These are phyloP conservation scores for Backusella sp. DNA, from an alignment of 192 early-diverging fungal species.

Conservation along the genomic window DNA sequence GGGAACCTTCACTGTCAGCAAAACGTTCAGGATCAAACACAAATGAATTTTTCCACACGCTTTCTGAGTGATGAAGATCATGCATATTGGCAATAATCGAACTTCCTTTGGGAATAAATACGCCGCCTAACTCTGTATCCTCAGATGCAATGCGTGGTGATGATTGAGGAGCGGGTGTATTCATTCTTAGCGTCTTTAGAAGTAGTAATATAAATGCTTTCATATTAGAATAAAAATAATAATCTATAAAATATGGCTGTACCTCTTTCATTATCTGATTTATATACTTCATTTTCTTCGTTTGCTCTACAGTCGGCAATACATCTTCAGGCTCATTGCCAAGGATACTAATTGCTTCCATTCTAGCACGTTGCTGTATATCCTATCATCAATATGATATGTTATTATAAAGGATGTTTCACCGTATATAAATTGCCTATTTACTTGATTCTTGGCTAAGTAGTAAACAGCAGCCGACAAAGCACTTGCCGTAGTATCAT, in stretches of 20 bases:
- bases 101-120: slow-evolving; percentile 29
- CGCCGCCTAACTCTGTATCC: slow-evolving; percentile 18
- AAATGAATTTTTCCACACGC: slow-evolving; percentile 40
- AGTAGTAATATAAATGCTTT: no score
- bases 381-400: slow-evolving; percentile 42
- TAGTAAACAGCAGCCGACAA: slow-evolving; percentile 47
- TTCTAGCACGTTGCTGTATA: slow-evolving; percentile 54
- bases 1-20: slow-evolving; percentile 41
- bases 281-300: slow-evolving; percentile 53
- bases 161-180: slow-evolving; percentile 40
- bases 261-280: slow-evolving; percentile 52
- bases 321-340: slow-evolving; percentile 51
- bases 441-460: slow-evolving; percentile 42
- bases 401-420: slow-evolving; percentile 20
- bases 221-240: no score
- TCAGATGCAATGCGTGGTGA: not conserved
- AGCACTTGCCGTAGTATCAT: slow-evolving; percentile 57
- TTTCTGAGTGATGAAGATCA: slow-evolving; percentile 14
- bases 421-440: no score
- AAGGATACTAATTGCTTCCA: slow-evolving; percentile 49
- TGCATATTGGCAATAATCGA: slow-evolving; percentile 8
- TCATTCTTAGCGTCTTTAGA: slow-evolving; percentile 41
- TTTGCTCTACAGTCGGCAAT: slow-evolving; percentile 49
- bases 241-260: not conserved
- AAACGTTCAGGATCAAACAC: slow-evolving; percentile 54